These are phyloP conservation scores for Leishmania mexicana DNA, from an alignment of 208 protist species.

Conservation along the genomic window DNA sequence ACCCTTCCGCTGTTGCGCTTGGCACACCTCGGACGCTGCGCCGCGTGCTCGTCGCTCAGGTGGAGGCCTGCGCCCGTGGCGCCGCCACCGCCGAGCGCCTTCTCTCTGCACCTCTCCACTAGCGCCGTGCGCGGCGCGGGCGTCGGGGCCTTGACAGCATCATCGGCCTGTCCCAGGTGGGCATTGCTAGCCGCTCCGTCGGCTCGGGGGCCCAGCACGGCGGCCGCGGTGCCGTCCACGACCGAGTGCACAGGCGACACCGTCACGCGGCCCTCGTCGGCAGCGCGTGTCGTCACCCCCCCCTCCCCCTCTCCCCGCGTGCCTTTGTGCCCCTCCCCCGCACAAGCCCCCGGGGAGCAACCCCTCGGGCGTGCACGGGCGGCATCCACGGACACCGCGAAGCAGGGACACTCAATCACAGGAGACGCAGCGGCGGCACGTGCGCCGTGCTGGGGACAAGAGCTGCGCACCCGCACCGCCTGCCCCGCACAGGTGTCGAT, in stretches of 20 bases:
- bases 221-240: neutral
- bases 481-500: neutral
- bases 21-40: no score
- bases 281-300: neutral
- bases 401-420: neutral
- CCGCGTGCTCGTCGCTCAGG: conserved; percentile 1
- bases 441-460: conserved; percentile 6
- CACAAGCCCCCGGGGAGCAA: no score
- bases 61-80: neutral
- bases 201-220: neutral
- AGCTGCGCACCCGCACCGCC: neutral
- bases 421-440: neutral
- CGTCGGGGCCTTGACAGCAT: neutral
- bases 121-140: neutral
- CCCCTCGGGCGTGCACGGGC: neutral
- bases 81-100: neutral
- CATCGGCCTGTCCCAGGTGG: neutral
- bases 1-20: neutral
- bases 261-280: no score
- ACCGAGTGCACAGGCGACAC: no score
- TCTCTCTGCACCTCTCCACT: neutral
- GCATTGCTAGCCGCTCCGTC: neutral
- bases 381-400: neutral
- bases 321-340: neutral
- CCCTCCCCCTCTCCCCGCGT: neutral